These are phyloP conservation scores for Rhizopogon salebrosus DNA, from an alignment of 768 basidiomycete species.

Conservation along the genomic window DNA sequence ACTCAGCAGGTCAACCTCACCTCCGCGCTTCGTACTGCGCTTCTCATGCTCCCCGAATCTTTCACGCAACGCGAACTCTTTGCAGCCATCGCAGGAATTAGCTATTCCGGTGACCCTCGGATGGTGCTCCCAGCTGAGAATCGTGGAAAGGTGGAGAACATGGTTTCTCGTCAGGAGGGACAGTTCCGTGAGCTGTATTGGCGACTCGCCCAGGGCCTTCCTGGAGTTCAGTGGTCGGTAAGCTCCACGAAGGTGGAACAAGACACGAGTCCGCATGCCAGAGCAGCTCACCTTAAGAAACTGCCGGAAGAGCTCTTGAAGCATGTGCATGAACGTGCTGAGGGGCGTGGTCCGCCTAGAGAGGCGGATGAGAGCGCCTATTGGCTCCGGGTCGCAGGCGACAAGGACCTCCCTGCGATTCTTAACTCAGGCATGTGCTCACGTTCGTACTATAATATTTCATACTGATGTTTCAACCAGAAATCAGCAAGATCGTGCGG, in stretches of 20 bases:
- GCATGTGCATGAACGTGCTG: conserved; percentile 39
- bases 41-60: conserved; percentile 76
- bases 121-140: conserved; percentile 96
- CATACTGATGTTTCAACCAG: conserved; percentile 31
- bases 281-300: conserved; percentile 72
- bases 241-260: conserved; percentile 57
- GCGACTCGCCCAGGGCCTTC: conserved; percentile 68
- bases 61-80: conserved; percentile 85
- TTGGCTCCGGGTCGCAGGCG: conserved; percentile 68
- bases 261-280: conserved; percentile 63
- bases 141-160: conserved; percentile 89
- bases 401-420: conserved; percentile 47
- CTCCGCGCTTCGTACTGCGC: conserved; percentile 84
- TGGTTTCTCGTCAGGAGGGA: conserved; percentile 73
- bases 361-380: conserved; percentile 71
- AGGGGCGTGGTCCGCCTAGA: conserved; percentile 28
- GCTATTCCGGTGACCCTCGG: conserved; percentile 86
- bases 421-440: conserved; percentile 47
- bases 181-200: conserved; percentile 90
- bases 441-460: neutral
- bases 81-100: conserved; percentile 78
- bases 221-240: conserved; percentile 71
- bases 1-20: conserved; percentile 93
- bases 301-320: conserved; percentile 65
- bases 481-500: conserved; percentile 73